Base-by-base conservation (phyloP, 257 asterid genomes). In the Ocimum tenuiflorum region DNA sequence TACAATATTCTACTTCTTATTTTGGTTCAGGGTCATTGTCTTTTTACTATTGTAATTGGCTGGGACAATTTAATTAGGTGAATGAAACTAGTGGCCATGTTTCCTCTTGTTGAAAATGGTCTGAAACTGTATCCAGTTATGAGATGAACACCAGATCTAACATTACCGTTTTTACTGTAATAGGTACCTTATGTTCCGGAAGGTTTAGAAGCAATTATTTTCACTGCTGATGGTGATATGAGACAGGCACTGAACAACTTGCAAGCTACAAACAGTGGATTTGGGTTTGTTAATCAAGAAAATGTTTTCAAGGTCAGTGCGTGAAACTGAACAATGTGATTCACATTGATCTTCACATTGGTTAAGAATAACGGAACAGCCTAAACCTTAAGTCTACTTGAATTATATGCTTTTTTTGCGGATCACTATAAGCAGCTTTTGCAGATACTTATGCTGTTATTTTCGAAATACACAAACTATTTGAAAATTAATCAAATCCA, bases 181-280 rank as follows among this genome's bases (percentile, higher is more conserved):
- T 75, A 94, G 99, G 95, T 94, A 46, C 86, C 97, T 60, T 94
- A 90, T 79, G 94, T 74, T 63, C 97, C 97, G 0, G 96, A 94
- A 80, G 99, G 99, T 58, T 96, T 94, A 69, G 99, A 90, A 74
- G 97, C 99, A 14, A 83, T 94, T 68, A 90, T 94, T 68, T 94
- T 94, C 80, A 90, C 99, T 20, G 96, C 99, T 63, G 97, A 94
- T 82, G 99, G 99, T 61, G 99, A 94, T 66, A 94, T 90, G 99
- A 83, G 97, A 68, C 99, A 94, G 59, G 99, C 96, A 48, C 74
- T 94, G 81, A 94, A 94, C 71, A 94, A 94, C 88, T 78, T 94
- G 84, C 99, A 94, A 76, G 99, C 99, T 17, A 94, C 99, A 63
- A 47, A 83, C 80, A 86, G 96, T 84, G 97, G 99, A 31, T 94